These are phyloP conservation scores for Pelargonium fulgidum DNA, from an alignment of 441 rosid species.

Conservation along the genomic window DNA sequence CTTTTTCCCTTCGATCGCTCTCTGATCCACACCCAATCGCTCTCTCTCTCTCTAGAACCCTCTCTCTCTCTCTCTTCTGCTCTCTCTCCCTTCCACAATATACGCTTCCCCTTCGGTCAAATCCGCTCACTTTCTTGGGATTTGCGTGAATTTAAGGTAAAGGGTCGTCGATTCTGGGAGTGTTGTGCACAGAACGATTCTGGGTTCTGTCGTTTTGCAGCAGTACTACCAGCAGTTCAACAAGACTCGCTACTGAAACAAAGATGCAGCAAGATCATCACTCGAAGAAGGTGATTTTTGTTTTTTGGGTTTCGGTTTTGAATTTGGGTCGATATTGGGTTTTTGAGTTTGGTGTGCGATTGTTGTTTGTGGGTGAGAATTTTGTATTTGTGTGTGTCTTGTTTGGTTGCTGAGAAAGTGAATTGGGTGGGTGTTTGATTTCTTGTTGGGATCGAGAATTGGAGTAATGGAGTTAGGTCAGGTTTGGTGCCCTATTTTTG, in stretches of 20 bases:
- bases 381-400: neutral
- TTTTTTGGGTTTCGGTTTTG: neutral
- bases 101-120: neutral
- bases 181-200: neutral
- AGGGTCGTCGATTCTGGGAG: neutral
- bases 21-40: neutral
- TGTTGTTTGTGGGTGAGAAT: neutral
- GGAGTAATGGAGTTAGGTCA: neutral
- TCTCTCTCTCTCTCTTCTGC: neutral
- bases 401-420: slow-evolving; percentile 7
- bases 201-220: neutral
- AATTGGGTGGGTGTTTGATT: neutral
- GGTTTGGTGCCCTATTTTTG: neutral
- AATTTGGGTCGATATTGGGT: neutral
- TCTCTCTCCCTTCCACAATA: neutral
- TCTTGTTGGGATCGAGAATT: neutral
- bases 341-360: neutral
- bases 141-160: slow-evolving; percentile 7
- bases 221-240: slow-evolving; percentile 2
- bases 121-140: slow-evolving; percentile 2
- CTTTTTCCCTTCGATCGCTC: neutral
- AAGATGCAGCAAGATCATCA: slow-evolving; percentile 6
- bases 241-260: neutral
- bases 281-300: neutral
- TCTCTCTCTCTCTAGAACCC: neutral